Evolutionary conservation across 2,329 filamentous ascomycete species (phyloP), one percentile per base, ranked within the genome.

Genomic region (Penicillium corylophilum): DNA sequence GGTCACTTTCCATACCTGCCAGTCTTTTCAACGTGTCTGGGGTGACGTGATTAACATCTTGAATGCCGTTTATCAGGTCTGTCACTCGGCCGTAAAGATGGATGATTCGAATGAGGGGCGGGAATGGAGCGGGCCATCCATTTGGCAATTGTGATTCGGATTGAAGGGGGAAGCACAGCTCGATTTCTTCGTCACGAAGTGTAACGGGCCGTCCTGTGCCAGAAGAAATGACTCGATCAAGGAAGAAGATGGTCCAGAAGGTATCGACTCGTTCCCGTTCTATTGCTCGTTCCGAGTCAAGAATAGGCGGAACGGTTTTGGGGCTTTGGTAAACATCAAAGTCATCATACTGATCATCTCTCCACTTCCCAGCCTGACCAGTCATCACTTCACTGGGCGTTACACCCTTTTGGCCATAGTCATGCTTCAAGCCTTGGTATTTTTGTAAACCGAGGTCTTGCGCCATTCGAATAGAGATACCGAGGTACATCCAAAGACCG

Each of bases 401-500:
- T 2, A 82, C 77, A 0, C 82, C 82, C 44, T 76, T 74, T 16
- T 74, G 75, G 13, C 82, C 82, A 54, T 74, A 74, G 53, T 78
- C 79, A 48, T 81, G 79, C 53, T 75, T 79, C 36, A 95, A 79
- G 0, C 90, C 90, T 57, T 92, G 86, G 15, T 88, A 79, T 57
- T 91, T 95, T 60, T 93, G 89, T 57, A 95, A 78, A 0, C 91
- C 90, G 9, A 95, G 72, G 64, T 91, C 87, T 54, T 89, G 82
- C 0, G 87, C 87, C 84, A 91, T 88, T 4, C 90, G 85, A 54
- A 95, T 95, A 0, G 90, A 87, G 46, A 93, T 86, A 0, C 90
- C 91, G 1, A 95, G 78, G 65, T 95, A 95, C 90, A 95, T 95
- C 90, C 91, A 96, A 6, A 96, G 72, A 0, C 90, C 89, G 67